Evolutionary conservation across 2,329 filamentous ascomycete species (phyloP).

Genomic region (Colletotrichum sp.): DNA sequence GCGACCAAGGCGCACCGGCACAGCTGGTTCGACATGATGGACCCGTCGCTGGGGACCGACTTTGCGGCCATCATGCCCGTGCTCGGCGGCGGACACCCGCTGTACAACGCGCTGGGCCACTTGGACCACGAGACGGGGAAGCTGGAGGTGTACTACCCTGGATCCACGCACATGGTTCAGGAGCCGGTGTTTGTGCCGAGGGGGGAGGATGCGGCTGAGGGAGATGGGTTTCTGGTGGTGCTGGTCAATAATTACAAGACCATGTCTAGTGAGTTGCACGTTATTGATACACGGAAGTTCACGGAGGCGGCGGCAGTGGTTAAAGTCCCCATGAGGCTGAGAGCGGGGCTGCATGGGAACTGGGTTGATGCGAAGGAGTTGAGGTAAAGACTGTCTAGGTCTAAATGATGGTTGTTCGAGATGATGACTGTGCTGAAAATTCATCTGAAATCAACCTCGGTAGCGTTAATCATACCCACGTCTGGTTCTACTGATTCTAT

Average conservation of each 20-base stretch:
- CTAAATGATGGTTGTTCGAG: not conserved
- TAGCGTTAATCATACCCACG: not conserved
- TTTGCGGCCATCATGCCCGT: slow-evolving; percentile 21
- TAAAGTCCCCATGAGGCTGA: slow-evolving; percentile 4
- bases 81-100: slow-evolving; percentile 10
- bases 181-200: slow-evolving; percentile 48
- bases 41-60: slow-evolving; percentile 5
- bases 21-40: slow-evolving; percentile 17
- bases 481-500: rapidly evolving
- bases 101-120: slow-evolving; percentile 39
- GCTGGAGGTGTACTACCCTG: slow-evolving; percentile 36
- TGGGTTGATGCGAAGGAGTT: slow-evolving; percentile 12
- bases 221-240: slow-evolving; percentile 43
- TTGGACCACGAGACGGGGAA: slow-evolving; percentile 29
- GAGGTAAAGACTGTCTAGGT: not conserved
- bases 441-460: rapidly evolving
- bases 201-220: slow-evolving; percentile 34
- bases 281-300: not conserved
- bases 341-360: not conserved
- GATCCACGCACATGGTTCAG: slow-evolving; percentile 38
- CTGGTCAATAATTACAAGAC: slow-evolving; percentile 26
- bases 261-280: slow-evolving; percentile 15
- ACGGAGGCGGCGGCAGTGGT: not conserved
- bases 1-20: not conserved
- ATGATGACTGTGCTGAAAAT: not conserved